Evolutionary conservation across 331 rosid species (phyloP), one percentile per base, ranked within the genome.

Genomic region (Phaseolus coccineus): DNA sequence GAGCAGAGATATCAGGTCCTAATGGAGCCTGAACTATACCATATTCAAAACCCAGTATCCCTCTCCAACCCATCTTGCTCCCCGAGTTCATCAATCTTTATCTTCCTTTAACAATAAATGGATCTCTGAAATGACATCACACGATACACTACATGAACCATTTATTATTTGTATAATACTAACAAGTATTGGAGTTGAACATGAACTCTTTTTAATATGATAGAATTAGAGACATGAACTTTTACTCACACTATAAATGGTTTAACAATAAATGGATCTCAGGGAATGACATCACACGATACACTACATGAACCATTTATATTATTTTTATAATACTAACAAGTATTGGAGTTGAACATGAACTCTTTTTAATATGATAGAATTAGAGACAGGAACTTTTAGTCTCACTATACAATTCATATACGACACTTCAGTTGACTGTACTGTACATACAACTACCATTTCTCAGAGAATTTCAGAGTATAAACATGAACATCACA

Each of bases 1-100:
- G 93, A 63, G 86, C 82, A 63, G 97, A 84, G 70, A 92, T 88
- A 73, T 90, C 97, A 40, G 94, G 91, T 53, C 94, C 97, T 40
- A 92, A 47, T 3, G 97, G 97, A 1, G 84, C 93, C 70, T 84
- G 94, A 69, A 92, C 91, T 11, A 92, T 52, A 7, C 91, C 94
- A 30, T 87, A 84, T 13, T 90, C 89, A 68, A 87, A 90, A 28
- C 94, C 91, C 40, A 91, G 59, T 2, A 92, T 74, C n/a, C 97
- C 97, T 51, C 77, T 82, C 90, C 87, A 92, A 71, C 80, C 91
- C 92, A 90, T 88, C 16, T 56, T 66, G 0, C 1, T 7, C 69
- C 2, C 0, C 9, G 11, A 8, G 2, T 27, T 47, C 30, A 3
- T 55, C 14, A 55, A 55, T 58, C 3, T 27, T 58, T 11, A 6